A percentile compares a stretch with the other conserved stretches of the same genome.
phyloP scores from a whole-genome alignment of 805 yeast species.

The Ogataea sp. region DNA sequence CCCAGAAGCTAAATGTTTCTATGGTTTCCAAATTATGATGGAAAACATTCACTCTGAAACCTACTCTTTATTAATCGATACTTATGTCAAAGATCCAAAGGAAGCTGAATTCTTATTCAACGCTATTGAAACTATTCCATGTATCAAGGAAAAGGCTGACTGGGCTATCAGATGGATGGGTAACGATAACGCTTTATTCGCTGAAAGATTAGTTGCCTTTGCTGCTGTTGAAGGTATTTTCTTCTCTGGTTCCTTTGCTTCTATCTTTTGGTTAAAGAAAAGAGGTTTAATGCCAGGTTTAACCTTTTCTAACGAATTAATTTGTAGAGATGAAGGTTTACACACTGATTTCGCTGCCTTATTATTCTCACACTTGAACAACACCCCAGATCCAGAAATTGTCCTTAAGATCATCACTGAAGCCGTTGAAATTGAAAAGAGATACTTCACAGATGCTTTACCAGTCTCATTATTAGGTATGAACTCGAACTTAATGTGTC shows the following conservation, averaged over 20 bases:
- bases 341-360: constrained; percentile 98
- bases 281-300: constrained; percentile 99
- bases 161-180: constrained; percentile 98
- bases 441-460: constrained; percentile 89
- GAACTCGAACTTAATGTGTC: constrained; percentile 92
- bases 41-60: constrained; percentile 98
- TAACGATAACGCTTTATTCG: constrained; percentile 82
- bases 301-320: constrained; percentile 94
- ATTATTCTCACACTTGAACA: constrained; percentile 83
- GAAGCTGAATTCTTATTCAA: constrained; percentile 87
- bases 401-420: constrained; percentile 86
- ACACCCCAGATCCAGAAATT: constrained; percentile 75
- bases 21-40: constrained; percentile 99
- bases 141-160: constrained; percentile 94
- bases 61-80: constrained; percentile 87
- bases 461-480: constrained; percentile 92
- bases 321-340: constrained; percentile 97
- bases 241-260: constrained; percentile 97
- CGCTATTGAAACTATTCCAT: constrained; percentile 94
- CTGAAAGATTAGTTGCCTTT: constrained; percentile 93
- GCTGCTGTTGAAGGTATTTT: constrained; percentile 99
- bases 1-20: constrained; percentile 97
- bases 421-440: constrained; percentile 92
- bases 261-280: constrained; percentile 98
- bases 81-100: constrained; percentile 93